Evolutionary conservation across 108 stramenopile genomes (phyloP), one percentile per base, ranked within the genome.

Genomic region (Aurantiochytrium sp.): DNA sequence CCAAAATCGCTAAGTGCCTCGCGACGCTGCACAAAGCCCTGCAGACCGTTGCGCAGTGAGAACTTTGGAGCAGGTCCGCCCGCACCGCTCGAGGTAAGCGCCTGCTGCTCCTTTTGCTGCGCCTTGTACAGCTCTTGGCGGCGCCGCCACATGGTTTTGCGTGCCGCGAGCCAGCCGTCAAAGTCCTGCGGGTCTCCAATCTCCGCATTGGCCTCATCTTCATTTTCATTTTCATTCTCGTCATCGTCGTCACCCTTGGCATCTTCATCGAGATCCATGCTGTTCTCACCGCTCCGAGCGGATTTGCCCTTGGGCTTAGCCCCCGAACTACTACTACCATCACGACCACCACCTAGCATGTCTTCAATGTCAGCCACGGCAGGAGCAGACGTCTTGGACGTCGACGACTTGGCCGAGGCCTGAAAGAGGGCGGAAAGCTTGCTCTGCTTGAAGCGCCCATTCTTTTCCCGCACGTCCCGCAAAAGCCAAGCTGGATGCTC

Each of bases 401-500:
- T 87, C 43, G 45, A 44, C 87, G 4, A 58, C 43, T 43, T 14
- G 44, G 21, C 28, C 28, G 60, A 49, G 35, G 35, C 35, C 43
- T 44, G 88, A 89, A 98, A 98, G 89, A 97, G 93, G 87, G 91
- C 89, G 53, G 87, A 89, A 89, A 99, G 97, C 72, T 92, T 97
- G 87, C 89, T 90, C 92, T 99, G 99, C 89, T 96, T 94, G 88
- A 92, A 95, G n/a, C 90, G 90, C 87, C 97, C 97, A 83, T 96
- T 95, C 91, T 97, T 83, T 90, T 95, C 93, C 51, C 95, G 91
- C 57, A 99, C 97, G 44, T 64, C 96, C 35, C 93, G 93, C 25
- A 93, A 91, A 47, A 99, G 94, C 99, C 99, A 99, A 14, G 95
- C 97, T 44, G 99, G 99, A 93, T 98, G 99, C 8, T 93, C 89